phyloP scores from a whole-genome alignment of 1,139 yeast genomes.

The Insectozyma bohioensis region DNA sequence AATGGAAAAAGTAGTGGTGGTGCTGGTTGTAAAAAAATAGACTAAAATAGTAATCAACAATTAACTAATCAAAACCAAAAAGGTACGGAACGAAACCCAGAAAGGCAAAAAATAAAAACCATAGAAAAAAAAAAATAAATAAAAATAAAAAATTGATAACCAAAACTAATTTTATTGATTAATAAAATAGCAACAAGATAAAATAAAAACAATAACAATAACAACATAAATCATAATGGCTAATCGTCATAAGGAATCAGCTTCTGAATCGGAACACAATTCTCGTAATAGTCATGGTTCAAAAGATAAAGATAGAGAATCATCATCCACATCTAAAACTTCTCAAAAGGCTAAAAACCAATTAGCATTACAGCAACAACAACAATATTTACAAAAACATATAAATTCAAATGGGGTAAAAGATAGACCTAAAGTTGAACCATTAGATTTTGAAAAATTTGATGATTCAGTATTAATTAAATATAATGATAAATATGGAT shows the following conservation, averaged over 20 bases:
- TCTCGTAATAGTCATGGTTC: neutral
- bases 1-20: too few relatives aligned
- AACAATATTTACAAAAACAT: conserved; percentile 56
- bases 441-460: conserved; percentile 60
- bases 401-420: conserved; percentile 66
- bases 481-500: conserved; percentile 54
- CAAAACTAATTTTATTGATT: too few relatives aligned
- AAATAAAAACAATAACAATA: too few relatives aligned
- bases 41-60: too few relatives aligned
- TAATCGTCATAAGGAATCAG: conserved; percentile 5
- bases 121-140: too few relatives aligned
- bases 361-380: conserved; percentile 60
- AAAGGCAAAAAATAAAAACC: too few relatives aligned
- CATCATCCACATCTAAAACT: conserved; percentile 27
- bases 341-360: conserved; percentile 55
- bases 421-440: conserved; percentile 47
- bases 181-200: too few relatives aligned
- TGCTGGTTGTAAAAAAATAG: too few relatives aligned
- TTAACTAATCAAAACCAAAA: too few relatives aligned
- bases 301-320: neutral
- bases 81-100: too few relatives aligned
- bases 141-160: too few relatives aligned
- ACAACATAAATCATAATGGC: too few relatives aligned
- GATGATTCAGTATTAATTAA: conserved; percentile 55
- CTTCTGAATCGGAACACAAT: conserved; percentile 4